phyloP scores from a whole-genome alignment of 208 protist species.

The Crithidia thermophila region DNA sequence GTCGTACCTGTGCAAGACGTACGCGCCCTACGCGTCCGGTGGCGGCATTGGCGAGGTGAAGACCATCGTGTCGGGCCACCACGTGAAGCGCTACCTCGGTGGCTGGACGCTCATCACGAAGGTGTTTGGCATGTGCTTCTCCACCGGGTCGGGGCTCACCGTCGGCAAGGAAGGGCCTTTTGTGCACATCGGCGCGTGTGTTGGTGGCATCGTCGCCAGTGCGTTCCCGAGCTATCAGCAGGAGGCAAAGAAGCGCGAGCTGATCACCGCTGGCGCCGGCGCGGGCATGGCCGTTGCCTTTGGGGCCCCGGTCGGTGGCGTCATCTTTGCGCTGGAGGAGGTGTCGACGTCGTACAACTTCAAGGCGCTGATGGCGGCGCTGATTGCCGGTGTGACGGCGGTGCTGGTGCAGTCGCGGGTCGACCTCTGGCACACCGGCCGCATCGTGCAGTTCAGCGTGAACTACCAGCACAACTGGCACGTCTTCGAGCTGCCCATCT shows the following conservation, averaged over 20 bases:
- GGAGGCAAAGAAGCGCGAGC: constrained; percentile 61
- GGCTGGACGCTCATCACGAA: constrained; percentile 84
- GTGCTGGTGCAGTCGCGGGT: constrained; percentile 78
- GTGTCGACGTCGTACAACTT: constrained; percentile 85
- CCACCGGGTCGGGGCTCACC: constrained; percentile 76
- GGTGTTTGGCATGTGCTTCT: constrained; percentile 70
- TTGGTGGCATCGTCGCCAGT: constrained; percentile 60
- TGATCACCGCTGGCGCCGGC: constrained; percentile 70
- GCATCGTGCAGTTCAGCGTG: constrained; percentile 84
- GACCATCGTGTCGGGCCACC: constrained; percentile 81
- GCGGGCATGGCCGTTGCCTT: constrained; percentile 83
- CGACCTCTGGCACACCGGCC: constrained; percentile 73
- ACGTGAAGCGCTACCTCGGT: constrained; percentile 69
- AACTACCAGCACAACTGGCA: constrained; percentile 85
- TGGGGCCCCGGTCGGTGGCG: constrained; percentile 75
- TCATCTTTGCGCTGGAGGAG: constrained; percentile 84
- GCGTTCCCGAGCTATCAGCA: constrained; percentile 64
- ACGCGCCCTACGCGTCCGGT: constrained; percentile 77
- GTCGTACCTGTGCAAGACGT: constrained; percentile 64
- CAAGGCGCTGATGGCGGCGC: constrained; percentile 85
- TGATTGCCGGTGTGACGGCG: constrained; percentile 85
- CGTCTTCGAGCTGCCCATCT: constrained; percentile 81
- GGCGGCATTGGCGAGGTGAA: constrained; percentile 91
- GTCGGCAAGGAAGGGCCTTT: constrained; percentile 91
- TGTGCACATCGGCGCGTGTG: constrained; percentile 88